Percentiles rank a stretch among this genome's conserved stretches.
phyloP scores from a whole-genome alignment of 2,329 filamentous ascomycete species.

The Hymenoscyphus fructigenus region DNA sequence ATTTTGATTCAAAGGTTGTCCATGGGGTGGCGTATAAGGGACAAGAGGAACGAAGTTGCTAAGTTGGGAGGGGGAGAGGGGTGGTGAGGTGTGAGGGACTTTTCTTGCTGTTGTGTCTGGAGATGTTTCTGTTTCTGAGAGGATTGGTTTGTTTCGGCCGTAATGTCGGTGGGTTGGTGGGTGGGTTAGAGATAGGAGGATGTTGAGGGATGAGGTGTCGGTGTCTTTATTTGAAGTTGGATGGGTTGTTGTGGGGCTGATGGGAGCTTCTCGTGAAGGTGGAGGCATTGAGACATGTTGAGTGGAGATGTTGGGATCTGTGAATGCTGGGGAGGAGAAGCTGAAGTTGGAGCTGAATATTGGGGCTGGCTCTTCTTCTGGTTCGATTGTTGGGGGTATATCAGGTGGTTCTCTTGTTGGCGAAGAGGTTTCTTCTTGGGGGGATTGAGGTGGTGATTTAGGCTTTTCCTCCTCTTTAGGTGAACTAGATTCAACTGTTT shows the following conservation, averaged over 20 bases:
- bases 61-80: not conserved
- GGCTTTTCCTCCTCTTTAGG: not conserved
- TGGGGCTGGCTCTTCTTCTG: not conserved
- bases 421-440: no score
- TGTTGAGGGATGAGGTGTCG: not conserved
- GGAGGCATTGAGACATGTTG: not conserved
- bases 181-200: not conserved
- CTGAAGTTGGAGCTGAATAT: constrained; percentile 5
- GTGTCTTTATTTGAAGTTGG: not conserved
- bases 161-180: not conserved
- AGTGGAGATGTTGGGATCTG: not conserved
- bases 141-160: not conserved
- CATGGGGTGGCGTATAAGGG: not conserved
- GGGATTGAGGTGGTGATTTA: not conserved
- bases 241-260: not conserved
- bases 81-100: not conserved
- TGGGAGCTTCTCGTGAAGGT: not conserved
- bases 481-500: not conserved
- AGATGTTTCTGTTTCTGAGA: not conserved
- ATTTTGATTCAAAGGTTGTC: not conserved
- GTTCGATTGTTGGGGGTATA: not conserved
- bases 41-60: not conserved
- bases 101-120: not conserved
- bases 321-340: not conserved
- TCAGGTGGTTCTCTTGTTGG: no score